Base-by-base conservation (phyloP, 1,139 yeast species). In the Saccharomyces hybrid region DNA sequence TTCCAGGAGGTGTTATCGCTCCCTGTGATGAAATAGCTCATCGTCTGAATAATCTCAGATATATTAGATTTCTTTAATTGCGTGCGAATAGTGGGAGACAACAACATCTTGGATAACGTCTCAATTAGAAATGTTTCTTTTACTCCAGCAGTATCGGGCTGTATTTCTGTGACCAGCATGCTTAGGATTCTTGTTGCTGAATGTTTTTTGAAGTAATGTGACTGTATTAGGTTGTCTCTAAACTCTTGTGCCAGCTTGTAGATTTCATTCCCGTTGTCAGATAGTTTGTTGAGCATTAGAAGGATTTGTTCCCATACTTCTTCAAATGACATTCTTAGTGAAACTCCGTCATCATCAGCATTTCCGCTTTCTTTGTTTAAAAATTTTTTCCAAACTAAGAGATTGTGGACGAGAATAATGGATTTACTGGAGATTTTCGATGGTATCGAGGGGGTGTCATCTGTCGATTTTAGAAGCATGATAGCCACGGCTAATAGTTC, bases 351-450 rank as follows among this genome's bases (percentile, higher is more conserved):
- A 23, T 55, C 57, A 13, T 50, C 48, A 6, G 44, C 3, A 5
- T 38, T n/a, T 47, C 47, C 9, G 51, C 31, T 13, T 50, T 44
- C 14, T 31, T 34, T 48, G 9, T 48, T 50, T 46, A 57, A 29
- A 14, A 55, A 46, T 4, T 48, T 44, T 25, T 59, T 58, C 6
- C 59, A 42, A 2, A 58, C 51, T 25, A 66, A 29, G 14, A 66
- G 44, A 50, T 66, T 64, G 41, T 62, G 60, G 7, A 60, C 51
- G 27, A 68, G 52, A 4, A 67, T 54, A 26, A 68, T 52, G 3
- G 67, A 61, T 47, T 62, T 64, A 28, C 61, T 58, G 1, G 64
- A 62, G 48, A 68, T 57, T 19, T 59, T 63, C 11, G 62, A 56
- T 14, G 70, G 70, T 13, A 66, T 56, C 25, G 58, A 54, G n/a